These are phyloP conservation scores for Nigrospora oryzae DNA, from an alignment of 2,329 filamentous ascomycete genomes.

Conservation along the genomic window DNA sequence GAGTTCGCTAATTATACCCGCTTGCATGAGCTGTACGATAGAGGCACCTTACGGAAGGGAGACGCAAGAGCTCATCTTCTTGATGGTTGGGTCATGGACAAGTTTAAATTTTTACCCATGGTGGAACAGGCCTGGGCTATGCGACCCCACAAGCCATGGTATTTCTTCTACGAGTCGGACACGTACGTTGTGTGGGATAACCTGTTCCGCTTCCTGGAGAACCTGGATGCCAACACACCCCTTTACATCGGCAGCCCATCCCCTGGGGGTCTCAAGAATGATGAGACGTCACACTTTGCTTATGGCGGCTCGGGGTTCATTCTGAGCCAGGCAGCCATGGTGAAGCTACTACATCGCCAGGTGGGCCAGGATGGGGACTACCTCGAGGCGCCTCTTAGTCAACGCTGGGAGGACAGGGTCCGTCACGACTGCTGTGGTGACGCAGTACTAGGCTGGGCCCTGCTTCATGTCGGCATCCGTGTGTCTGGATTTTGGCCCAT, in stretches of 20 bases:
- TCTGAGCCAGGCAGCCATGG: constrained; percentile 33
- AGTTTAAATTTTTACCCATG: constrained; percentile 50
- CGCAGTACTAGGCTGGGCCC: constrained; percentile 37
- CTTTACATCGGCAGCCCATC: constrained; percentile 42
- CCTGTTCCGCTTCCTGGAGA: constrained; percentile 38
- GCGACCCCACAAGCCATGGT: constrained; percentile 41
- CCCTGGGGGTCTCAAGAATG: constrained; percentile 23
- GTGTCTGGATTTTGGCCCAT: constrained; percentile 39
- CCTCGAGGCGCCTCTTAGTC: constrained; percentile 24
- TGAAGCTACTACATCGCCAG: constrained; percentile 26
- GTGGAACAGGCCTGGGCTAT: constrained; percentile 38
- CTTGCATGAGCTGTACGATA: constrained; percentile 14
- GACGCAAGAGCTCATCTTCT: constrained; percentile 4
- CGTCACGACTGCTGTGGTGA: constrained; percentile 43
- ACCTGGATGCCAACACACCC: constrained; percentile 32
- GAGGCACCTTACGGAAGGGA: not conserved
- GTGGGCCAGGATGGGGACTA: constrained; percentile 24
- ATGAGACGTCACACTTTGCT: constrained; percentile 32
- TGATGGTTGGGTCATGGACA: constrained; percentile 43
- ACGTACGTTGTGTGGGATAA: constrained; percentile 39
- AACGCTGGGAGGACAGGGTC: constrained; percentile 31
- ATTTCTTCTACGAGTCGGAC: constrained; percentile 48
- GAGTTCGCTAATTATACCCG: constrained; percentile 31
- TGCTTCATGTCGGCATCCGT: constrained; percentile 33
- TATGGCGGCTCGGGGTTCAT: constrained; percentile 41